Conservation (phyloP, 306 rosid genomes). For the Trifolium repens region DNA sequence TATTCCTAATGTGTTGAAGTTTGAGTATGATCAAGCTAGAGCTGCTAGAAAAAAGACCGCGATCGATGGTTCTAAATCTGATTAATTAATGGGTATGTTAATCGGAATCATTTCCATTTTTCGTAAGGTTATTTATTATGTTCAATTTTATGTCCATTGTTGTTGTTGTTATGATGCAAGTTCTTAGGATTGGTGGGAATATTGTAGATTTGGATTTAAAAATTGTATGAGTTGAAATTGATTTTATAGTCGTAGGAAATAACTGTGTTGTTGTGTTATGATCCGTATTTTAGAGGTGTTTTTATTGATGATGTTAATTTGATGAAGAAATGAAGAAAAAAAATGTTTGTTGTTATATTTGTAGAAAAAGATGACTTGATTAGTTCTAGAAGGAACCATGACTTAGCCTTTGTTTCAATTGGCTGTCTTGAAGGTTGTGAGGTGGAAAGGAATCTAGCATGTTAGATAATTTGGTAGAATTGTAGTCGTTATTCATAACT, state of each 20-base stretch:
- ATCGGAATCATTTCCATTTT: background rate
- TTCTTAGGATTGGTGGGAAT: conserved; percentile 20
- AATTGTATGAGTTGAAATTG: background rate
- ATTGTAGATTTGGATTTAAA: background rate
- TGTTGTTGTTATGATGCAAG: background rate
- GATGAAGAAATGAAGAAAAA: background rate
- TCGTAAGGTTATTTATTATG: background rate
- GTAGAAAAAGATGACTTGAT: background rate
- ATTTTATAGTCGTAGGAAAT: background rate
- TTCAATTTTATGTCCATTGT: background rate
- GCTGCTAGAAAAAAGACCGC: conserved; percentile 55
- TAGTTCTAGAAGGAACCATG: background rate
- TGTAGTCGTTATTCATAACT: background rate
- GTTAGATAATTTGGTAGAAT: background rate
- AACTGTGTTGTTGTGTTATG: background rate
- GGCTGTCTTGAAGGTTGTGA: background rate
- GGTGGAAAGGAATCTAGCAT: background rate
- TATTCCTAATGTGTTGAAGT: conserved; percentile 78
- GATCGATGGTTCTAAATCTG: conserved; percentile 41
- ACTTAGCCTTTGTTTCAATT: background rate
- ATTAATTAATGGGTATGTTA: conserved; percentile 38
- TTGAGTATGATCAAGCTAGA: conserved; percentile 87
- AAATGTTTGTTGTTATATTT: background rate
- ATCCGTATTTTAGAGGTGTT: background rate
- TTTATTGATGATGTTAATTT: conserved; percentile 1